Evolutionary conservation across 768 basidiomycete genomes (phyloP), one percentile per base, ranked within the genome.

Genomic region (Tulasnella sp.): DNA sequence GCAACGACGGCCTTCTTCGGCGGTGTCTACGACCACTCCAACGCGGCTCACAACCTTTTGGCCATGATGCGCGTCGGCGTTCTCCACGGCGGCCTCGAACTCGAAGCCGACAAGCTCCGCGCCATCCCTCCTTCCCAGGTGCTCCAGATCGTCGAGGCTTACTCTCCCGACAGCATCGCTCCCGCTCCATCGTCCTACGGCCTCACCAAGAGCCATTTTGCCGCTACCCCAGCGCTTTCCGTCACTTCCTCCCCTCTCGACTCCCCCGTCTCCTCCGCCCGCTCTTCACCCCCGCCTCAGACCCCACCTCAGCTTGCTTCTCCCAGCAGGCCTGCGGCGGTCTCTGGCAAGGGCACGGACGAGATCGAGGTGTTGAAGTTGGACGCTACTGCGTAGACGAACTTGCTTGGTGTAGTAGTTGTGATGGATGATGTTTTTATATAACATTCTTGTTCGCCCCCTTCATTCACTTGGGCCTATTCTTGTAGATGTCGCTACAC

Each of bases 1-100:
- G 94, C 91, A 2, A 94, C 94, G 3, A 92, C 92, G 0, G 94
- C 94, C 6, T 97, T 96, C 85, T 95, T 96, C 77, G 95, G 95
- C 74, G 92, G 91, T 73, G 89, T 94, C 0, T 93, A 93, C 77
- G 90, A 91, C 75, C 92, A 94, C 77, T 92, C 90, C 36, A 94
- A 94, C 78, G 90, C 91, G 62, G 91, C 92, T 6, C 91, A 94
- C 79, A 93, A 94, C 77, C 77, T 86, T 74, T 82, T 87, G 26
- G 86, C 85, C 12, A 86, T 87, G 86, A 85, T 85, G 84, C 84
- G 86, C 64, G 86, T 87, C 72, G 86, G 86, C 73, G 81, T 86
- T 71, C 80, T 87, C 40, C 82, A 84, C 62, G 85, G 84, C 69
- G 86, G 86, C 64, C 81, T 83, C 74, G 85, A 85, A 74, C 83